Base-by-base conservation (phyloP, 257 asterid genomes). In the Echites panduratus region DNA sequence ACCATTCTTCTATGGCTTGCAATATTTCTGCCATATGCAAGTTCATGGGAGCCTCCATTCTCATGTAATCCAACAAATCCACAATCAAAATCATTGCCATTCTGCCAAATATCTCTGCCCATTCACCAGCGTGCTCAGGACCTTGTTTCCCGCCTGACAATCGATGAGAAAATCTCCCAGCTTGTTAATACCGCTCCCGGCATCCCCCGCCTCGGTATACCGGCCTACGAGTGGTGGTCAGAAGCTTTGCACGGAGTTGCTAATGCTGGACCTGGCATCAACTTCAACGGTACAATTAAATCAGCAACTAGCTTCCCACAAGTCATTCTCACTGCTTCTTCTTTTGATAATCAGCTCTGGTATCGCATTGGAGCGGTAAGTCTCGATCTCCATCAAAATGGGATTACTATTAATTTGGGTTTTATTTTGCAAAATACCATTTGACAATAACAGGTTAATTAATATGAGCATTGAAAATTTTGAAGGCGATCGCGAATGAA, bases 191-290 rank as follows among this genome's bases (percentile, higher is more conserved):
- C 97, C 7, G 94, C 97, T 1, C 83, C 94, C 38, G 89, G 81
- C 17, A 77, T 92, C 1, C 94, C 94, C 0, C 79, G 98, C 1
- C 96, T 92, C 70, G 97, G 97, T 3, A 62, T 92, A 22, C 96
- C 98, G 57, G 83, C 90, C 9, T 92, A 90, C 75, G 84, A 90
- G 81, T 92, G 98, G 98, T 92, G 98, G 98, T 90, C 96, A 41
- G 98, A 92, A 75, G 96, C 96, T 0, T 45, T 92, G 68, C 98
- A 92, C 91, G 98, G 98, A n/a, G 95, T 92, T 48, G 84, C 97
- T 61, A 79, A 83, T 27, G 87, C 79, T 45, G 97, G 98, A 3
- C 45, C 4, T n/a, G 97, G 98, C 52, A 72, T 92, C 43, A 29
- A 79, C 1, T 90, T 89, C 44, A 57, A 48, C 14, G 98, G 98